Conservation (phyloP, 1,139 yeast genomes). For the Nakaseomyces kungkrabaensis region DNA sequence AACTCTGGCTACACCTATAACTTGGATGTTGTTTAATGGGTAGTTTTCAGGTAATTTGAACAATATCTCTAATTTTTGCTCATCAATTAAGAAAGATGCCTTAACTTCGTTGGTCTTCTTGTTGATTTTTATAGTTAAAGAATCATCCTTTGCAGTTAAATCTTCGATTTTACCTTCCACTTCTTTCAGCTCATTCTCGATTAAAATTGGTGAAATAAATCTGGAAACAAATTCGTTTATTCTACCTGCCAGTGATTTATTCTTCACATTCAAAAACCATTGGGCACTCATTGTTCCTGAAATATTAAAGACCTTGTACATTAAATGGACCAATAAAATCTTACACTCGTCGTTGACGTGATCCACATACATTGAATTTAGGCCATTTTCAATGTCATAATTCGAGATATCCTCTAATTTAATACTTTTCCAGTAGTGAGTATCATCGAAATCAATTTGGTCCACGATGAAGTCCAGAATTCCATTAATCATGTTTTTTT, state of each 20-base stretch:
- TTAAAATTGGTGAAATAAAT: constrained; percentile 55
- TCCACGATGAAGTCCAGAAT: constrained; percentile 45
- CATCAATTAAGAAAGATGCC: constrained; percentile 73
- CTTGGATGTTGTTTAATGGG: constrained; percentile 64
- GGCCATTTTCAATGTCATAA: constrained; percentile 19
- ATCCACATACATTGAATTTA: constrained; percentile 16
- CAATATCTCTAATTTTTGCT: constrained; percentile 74
- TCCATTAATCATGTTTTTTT: constrained; percentile 36
- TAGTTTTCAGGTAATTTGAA: constrained; percentile 61
- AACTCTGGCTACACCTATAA: constrained; percentile 68
- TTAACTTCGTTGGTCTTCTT: constrained; percentile 57
- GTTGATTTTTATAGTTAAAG: constrained; percentile 54
- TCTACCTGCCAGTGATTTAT: constrained; percentile 35
- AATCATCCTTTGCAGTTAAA: constrained; percentile 39
- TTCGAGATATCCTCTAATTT: constrained; percentile 15
- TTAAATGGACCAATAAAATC: constrained; percentile 42
- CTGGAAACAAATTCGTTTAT: constrained; percentile 56
- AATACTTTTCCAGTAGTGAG: constrained; percentile 30
- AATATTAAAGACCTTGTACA: constrained; percentile 46
- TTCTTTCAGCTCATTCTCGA: constrained; percentile 47
- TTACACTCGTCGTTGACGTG: constrained; percentile 31
- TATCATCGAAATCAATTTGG: constrained; percentile 32
- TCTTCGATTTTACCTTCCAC: constrained; percentile 37
- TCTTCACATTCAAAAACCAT: constrained; percentile 54
- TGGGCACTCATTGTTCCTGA: constrained; percentile 59